A percentile compares a stretch with the other conserved stretches of the same genome.
Conservation (phyloP, 2,329 filamentous ascomycete genomes). For the Colletotrichum liaoningense region DNA sequence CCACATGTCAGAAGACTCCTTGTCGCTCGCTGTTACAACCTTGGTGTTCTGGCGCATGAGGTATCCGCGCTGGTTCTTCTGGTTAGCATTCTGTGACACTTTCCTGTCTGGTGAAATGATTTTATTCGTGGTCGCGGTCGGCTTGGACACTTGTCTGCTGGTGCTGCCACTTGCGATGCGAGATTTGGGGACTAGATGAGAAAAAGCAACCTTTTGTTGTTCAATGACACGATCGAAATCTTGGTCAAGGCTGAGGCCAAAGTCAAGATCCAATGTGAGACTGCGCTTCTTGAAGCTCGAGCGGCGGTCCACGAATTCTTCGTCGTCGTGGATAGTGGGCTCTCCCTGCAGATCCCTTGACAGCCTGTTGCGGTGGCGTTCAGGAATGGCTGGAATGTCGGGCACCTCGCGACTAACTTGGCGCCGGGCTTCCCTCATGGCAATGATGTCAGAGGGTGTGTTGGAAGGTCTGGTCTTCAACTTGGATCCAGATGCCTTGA, state of each 20-base stretch:
- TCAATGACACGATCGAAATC: constrained; percentile 97
- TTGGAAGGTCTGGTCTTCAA: constrained; percentile 91
- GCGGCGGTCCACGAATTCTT: constrained; percentile 68
- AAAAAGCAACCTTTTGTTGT: constrained; percentile 89
- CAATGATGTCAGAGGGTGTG: constrained; percentile 83
- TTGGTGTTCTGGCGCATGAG: constrained; percentile 99
- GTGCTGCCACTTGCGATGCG: constrained; percentile 40
- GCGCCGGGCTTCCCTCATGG: constrained; percentile 88
- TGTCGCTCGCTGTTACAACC: constrained; percentile 91
- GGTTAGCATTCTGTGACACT: constrained; percentile 68
- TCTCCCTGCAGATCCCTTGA: constrained; percentile 60
- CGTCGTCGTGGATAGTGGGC: constrained; percentile 48
- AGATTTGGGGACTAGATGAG: constrained; percentile 42
- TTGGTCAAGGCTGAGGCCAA: constrained; percentile 87
- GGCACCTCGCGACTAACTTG: constrained; percentile 83
- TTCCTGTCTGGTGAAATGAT: constrained; percentile 23
- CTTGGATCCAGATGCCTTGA: constrained; percentile 87
- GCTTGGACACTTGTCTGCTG: constrained; percentile 60
- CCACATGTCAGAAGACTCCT: constrained; percentile 68
- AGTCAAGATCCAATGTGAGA: constrained; percentile 83
- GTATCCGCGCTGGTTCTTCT: constrained; percentile 89
- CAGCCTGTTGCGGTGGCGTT: constrained; percentile 67
- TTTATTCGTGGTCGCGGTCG: constrained; percentile 4
- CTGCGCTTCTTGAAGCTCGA: constrained; percentile 85
- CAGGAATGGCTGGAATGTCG: constrained; percentile 69